These are phyloP conservation scores for Acorus calamus DNA, from an alignment of 106 monocot species.

Conservation along the genomic window DNA sequence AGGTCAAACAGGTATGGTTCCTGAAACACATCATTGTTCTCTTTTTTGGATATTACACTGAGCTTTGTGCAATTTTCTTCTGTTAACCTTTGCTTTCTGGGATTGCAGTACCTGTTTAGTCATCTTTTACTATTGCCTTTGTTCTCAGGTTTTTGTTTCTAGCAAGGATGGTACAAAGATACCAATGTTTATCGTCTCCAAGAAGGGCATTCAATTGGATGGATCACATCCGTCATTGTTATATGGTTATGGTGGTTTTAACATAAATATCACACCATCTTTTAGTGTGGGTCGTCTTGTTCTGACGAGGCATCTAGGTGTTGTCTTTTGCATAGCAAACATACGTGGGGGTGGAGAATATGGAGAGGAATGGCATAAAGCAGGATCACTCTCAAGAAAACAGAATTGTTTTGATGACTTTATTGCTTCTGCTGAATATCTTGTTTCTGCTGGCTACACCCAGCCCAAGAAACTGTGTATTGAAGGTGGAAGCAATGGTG, in stretches of 20 bases:
- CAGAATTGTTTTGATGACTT: constrained; percentile 99
- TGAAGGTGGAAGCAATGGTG: too few species aligned
- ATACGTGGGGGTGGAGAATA: constrained; percentile 98
- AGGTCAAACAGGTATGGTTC: constrained; percentile 70
- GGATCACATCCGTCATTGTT: constrained; percentile 76
- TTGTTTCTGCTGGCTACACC: too few species aligned
- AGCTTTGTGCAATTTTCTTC: too few species aligned
- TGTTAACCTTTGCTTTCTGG: too few species aligned
- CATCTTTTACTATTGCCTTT: too few species aligned
- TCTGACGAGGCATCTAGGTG: constrained; percentile 55
- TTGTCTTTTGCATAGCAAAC: constrained; percentile 72
- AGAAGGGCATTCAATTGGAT: constrained; percentile 59
- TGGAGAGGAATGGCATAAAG: constrained; percentile 97
- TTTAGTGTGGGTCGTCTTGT: constrained; percentile 55
- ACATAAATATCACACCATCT: constrained; percentile 64
- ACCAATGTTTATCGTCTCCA: constrained; percentile 87
- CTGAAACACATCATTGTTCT: too few species aligned
- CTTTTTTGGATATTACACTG: too few species aligned
- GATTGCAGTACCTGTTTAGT: too few species aligned
- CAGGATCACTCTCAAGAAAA: constrained; percentile 74
- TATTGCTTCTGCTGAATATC: constrained; percentile 71
- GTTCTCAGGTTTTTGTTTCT: constrained; percentile 57
- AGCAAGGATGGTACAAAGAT: constrained; percentile 88
- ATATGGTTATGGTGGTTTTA: constrained; percentile 97
- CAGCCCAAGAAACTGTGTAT: too few species aligned